phyloP scores from a whole-genome alignment of 176 grass and related monocot species.

The Cenchrus americanus region DNA sequence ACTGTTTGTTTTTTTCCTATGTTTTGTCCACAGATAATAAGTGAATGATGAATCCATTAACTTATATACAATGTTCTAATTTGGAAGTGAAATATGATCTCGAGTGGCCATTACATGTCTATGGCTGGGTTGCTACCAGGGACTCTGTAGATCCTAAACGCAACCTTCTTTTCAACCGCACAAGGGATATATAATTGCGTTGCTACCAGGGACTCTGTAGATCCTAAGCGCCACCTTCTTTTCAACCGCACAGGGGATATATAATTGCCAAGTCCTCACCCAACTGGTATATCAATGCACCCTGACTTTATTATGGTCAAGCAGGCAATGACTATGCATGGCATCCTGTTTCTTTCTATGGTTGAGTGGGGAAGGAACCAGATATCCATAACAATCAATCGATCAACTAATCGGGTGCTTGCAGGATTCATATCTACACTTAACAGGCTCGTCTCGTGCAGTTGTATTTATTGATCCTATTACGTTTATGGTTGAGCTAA shows the following conservation, averaged over 20 bases:
- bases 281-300: not conserved
- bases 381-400: not conserved
- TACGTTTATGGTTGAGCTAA: not conserved
- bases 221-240: not conserved
- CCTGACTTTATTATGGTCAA: not conserved
- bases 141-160: not conserved
- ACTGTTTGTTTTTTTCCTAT: too few relatives aligned
- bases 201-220: not conserved
- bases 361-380: not conserved
- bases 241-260: conserved; percentile 13
- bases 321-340: too few relatives aligned
- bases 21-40: too few relatives aligned
- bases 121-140: not conserved
- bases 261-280: not conserved
- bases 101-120: conserved; percentile 3
- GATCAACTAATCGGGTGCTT: not conserved
- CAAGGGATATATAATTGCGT: too few relatives aligned
- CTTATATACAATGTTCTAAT: too few relatives aligned
- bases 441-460: conserved; percentile 11
- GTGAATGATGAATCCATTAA: too few relatives aligned
- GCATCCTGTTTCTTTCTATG: not conserved
- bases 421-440: conserved; percentile 25
- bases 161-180: conserved; percentile 6
- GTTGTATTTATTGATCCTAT: not conserved
- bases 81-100: not conserved